Evolutionary conservation across 2,329 filamentous ascomycete genomes (phyloP).

Genomic region (Trichoderma sp.): DNA sequence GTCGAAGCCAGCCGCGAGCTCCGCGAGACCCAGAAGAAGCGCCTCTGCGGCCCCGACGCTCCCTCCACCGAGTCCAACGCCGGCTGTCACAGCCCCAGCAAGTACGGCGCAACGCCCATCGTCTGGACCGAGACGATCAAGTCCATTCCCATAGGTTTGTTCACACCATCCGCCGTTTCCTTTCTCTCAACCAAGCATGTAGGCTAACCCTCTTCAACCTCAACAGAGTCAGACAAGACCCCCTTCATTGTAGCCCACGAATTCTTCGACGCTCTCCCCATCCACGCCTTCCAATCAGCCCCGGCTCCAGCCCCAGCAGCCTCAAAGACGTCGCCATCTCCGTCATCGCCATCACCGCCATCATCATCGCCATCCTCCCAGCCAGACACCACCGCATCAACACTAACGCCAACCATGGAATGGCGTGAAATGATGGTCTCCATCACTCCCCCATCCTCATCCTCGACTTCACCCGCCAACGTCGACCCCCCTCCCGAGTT

Average conservation of each 20-base stretch:
- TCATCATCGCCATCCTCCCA: background rate
- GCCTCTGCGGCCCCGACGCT: conserved; percentile 74
- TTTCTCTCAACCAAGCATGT: background rate
- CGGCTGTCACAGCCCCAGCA: conserved; percentile 74
- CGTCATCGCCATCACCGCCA: background rate
- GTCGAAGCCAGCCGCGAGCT: conserved; percentile 89
- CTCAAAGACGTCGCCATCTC: background rate
- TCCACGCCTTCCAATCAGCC: conserved; percentile 83
- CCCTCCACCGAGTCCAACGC: conserved; percentile 69
- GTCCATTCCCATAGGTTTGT: conserved; percentile 69
- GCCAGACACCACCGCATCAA: background rate
- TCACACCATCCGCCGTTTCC: too few relatives aligned
- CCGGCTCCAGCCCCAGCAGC: conserved; percentile 47
- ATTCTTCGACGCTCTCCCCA: conserved; percentile 97
- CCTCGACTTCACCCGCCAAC: conserved; percentile 51
- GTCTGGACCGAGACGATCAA: conserved; percentile 90
- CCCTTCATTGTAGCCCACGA: conserved; percentile 97
- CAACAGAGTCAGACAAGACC: conserved; percentile 63
- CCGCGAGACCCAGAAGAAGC: conserved; percentile 72
- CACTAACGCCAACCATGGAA: conserved; percentile 47
- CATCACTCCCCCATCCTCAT: conserved; percentile 64
- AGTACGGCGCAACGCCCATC: conserved; percentile 72
- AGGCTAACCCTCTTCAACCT: background rate
- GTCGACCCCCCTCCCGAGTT: conserved; percentile 72
- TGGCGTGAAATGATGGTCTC: conserved; percentile 85